Evolutionary conservation across 139 green algal genomes (phyloP).

Genomic region (Coelastrella sp.): DNA sequence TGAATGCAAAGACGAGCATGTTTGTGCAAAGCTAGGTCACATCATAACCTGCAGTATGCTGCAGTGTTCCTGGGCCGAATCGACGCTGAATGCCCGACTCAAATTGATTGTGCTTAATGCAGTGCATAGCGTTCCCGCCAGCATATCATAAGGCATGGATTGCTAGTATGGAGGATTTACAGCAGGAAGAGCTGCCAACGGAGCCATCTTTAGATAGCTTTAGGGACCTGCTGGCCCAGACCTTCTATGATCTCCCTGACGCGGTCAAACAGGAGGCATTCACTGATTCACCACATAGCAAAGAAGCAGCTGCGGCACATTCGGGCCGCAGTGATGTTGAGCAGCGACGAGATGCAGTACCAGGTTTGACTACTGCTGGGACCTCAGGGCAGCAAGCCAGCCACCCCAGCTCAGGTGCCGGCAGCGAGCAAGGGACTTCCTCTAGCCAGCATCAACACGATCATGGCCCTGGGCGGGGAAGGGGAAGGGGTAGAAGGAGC

Average conservation of each 20-base stretch:
- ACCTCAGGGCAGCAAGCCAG: not conserved
- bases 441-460: not conserved
- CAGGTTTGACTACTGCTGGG: not conserved
- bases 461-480: not conserved
- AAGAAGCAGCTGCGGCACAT: no score
- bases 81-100: not conserved
- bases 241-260: not conserved
- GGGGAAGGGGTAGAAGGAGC: not conserved
- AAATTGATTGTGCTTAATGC: not conserved
- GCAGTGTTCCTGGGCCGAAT: not conserved
- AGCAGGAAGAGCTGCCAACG: not conserved
- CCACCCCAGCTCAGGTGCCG: not conserved
- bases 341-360: not conserved
- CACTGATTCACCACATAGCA: not conserved
- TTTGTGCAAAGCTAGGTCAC: not conserved
- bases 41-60: not conserved
- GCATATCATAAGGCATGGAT: not conserved
- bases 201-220: not conserved
- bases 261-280: slow-evolving; percentile 1
- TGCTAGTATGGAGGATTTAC: not conserved
- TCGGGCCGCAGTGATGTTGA: not conserved
- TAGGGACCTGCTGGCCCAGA: slow-evolving; percentile 10
- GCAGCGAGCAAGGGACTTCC: not conserved
- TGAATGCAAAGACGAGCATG: not conserved
- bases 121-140: not conserved